Percentiles rank a stretch among this genome's conserved stretches.
phyloP scores from a whole-genome alignment of 441 rosid species.

The Erodium texanum region DNA sequence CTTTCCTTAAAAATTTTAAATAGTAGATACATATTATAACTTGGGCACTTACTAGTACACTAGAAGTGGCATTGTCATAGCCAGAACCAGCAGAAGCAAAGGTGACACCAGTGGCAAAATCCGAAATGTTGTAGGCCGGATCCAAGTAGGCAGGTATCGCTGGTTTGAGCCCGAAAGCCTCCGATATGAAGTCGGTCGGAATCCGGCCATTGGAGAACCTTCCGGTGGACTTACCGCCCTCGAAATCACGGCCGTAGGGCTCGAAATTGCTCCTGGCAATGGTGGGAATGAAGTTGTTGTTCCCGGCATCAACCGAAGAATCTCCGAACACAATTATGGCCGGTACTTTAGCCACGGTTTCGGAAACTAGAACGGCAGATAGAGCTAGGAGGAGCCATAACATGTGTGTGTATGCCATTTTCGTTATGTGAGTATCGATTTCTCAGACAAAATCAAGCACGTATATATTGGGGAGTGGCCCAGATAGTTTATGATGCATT shows the following conservation, averaged over 20 bases:
- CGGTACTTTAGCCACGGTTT: slow-evolving; percentile 27
- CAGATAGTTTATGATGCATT: neutral
- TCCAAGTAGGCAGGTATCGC: slow-evolving; percentile 50
- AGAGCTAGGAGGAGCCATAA: slow-evolving; percentile 12
- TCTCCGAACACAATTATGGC: slow-evolving; percentile 62
- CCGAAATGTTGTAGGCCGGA: slow-evolving; percentile 41
- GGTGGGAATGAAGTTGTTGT: slow-evolving; percentile 51
- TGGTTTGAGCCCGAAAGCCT: slow-evolving; percentile 40
- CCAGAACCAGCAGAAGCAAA: slow-evolving; percentile 67
- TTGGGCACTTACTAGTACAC: slow-evolving; percentile 38
- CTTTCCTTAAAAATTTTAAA: too few species aligned
- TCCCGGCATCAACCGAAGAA: slow-evolving; percentile 54
- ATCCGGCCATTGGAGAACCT: slow-evolving; percentile 54
- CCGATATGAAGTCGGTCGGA: slow-evolving; percentile 42
- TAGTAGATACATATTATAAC: too few species aligned
- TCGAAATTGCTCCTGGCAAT: slow-evolving; percentile 51
- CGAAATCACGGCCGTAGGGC: slow-evolving; percentile 57
- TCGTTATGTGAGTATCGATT: neutral
- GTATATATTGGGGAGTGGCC: neutral
- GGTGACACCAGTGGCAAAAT: slow-evolving; percentile 54
- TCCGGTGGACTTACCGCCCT: slow-evolving; percentile 41
- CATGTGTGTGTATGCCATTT: slow-evolving; percentile 5
- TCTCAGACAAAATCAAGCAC: neutral
- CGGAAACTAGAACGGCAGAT: slow-evolving; percentile 1
- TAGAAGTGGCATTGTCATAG: slow-evolving; percentile 54